Percentiles rank a stretch among this genome's conserved stretches.
phyloP scores from a whole-genome alignment of 2,329 filamentous ascomycete species.

The Penicillium glabrum region DNA sequence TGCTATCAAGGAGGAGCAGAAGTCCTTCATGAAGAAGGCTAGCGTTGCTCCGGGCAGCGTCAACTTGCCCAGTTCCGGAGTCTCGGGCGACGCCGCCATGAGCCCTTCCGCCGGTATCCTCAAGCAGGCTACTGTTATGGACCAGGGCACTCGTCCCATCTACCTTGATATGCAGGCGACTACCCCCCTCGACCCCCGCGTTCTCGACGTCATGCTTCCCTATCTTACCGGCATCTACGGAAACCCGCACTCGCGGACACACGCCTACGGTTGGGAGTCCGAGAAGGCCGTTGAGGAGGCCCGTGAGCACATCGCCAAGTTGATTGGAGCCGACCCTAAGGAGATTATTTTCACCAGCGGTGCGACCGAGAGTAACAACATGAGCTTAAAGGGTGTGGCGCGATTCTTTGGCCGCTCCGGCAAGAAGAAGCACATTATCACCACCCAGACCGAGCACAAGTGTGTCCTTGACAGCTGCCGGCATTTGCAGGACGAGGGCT shows the following conservation, averaged over 20 bases:
- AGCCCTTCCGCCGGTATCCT: slow-evolving; percentile 81
- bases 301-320: slow-evolving; percentile 74
- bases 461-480: slow-evolving; percentile 96
- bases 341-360: slow-evolving; percentile 99
- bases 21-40: slow-evolving; percentile 66
- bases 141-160: slow-evolving; percentile 88
- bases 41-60: slow-evolving; percentile 57
- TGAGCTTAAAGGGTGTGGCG: slow-evolving; percentile 98
- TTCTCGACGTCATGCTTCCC: slow-evolving; percentile 94
- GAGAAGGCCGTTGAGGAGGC: slow-evolving; percentile 91
- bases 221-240: slow-evolving; percentile 92
- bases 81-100: slow-evolving; percentile 67
- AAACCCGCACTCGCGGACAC: slow-evolving; percentile 95
- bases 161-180: slow-evolving; percentile 99
- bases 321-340: slow-evolving; percentile 93
- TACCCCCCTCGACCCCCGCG: slow-evolving; percentile 89
- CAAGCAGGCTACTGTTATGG: slow-evolving; percentile 89
- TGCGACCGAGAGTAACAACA: slow-evolving; percentile 98
- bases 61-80: slow-evolving; percentile 58
- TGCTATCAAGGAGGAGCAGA: slow-evolving; percentile 82
- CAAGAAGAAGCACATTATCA: slow-evolving; percentile 99
- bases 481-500: slow-evolving; percentile 95
- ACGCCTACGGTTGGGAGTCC: slow-evolving; percentile 98
- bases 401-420: slow-evolving; percentile 89
- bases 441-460: slow-evolving; percentile 97